phyloP scores from a whole-genome alignment of 257 asterid genomes.

The Ilex aquifolium region DNA sequence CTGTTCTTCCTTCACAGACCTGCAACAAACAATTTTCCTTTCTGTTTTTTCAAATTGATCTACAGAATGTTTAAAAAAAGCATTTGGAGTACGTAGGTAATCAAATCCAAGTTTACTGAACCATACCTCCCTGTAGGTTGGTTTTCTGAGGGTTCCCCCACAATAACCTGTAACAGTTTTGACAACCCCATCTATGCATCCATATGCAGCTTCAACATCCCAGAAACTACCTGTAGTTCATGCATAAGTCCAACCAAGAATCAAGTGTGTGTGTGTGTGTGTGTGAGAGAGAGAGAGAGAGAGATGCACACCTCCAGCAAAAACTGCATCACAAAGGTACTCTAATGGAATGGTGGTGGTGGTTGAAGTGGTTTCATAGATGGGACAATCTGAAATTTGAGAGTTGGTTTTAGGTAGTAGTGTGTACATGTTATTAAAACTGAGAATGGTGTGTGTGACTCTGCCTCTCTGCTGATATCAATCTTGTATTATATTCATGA shows the following conservation, averaged over 20 bases:
- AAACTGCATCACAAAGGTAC: not conserved
- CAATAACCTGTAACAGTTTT: constrained; percentile 3
- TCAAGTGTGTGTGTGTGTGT: not conserved
- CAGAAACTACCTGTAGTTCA: not conserved
- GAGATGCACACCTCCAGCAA: constrained; percentile 1
- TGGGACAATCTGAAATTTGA: not conserved
- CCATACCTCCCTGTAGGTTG: not conserved
- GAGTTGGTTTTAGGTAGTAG: not conserved
- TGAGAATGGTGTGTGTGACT: not conserved
- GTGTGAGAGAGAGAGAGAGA: not conserved
- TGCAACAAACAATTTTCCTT: not conserved
- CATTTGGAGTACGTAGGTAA: no score
- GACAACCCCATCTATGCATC: not conserved
- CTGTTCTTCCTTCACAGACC: constrained; percentile 2
- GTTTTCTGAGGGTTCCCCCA: not conserved
- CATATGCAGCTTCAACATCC: constrained; percentile 1
- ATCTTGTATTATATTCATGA: no score
- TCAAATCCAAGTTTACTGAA: no score
- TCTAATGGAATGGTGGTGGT: not conserved
- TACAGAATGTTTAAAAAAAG: no score
- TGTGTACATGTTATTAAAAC: not conserved
- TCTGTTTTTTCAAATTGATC: not conserved
- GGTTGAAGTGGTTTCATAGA: not conserved
- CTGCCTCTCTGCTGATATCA: no score
- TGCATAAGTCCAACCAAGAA: not conserved